A percentile compares a stretch with the other conserved stretches of the same genome.
These are phyloP conservation scores for Venturia oleaginea DNA, from an alignment of 2,329 filamentous ascomycete species.

Conservation along the genomic window DNA sequence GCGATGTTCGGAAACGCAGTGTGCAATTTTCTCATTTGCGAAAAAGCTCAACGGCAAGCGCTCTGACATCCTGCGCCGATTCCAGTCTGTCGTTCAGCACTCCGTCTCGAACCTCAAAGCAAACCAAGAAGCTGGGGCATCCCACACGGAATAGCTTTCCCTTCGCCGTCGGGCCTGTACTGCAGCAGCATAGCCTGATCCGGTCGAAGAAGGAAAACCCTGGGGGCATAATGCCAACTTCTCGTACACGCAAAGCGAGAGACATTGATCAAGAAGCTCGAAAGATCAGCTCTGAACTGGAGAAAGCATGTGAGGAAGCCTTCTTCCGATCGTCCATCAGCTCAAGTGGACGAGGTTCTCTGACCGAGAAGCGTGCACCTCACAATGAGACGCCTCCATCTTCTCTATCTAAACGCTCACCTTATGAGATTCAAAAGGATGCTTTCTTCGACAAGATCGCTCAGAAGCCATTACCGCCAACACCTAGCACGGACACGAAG, in stretches of 20 bases:
- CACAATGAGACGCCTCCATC: slow-evolving; percentile 45
- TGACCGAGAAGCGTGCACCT: slow-evolving; percentile 30
- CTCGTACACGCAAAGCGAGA: slow-evolving; percentile 2
- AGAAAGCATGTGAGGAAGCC: slow-evolving; percentile 84
- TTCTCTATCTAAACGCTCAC: slow-evolving; percentile 30
- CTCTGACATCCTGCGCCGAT: slow-evolving; percentile 24
- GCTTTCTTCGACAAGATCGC: slow-evolving; percentile 14
- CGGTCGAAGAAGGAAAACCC: slow-evolving; percentile 26
- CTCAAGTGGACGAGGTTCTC: slow-evolving; percentile 40
- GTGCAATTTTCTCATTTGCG: slow-evolving; percentile 54
- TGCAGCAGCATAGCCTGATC: slow-evolving; percentile 16
- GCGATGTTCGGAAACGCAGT: slow-evolving; percentile 47
- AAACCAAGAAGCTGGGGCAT: background rate
- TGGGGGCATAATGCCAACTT: background rate
- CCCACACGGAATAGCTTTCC: slow-evolving; percentile 22
- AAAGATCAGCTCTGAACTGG: slow-evolving; percentile 75
- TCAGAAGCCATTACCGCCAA: slow-evolving; percentile 35
- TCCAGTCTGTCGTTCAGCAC: slow-evolving; percentile 16
- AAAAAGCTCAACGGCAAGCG: slow-evolving; percentile 33
- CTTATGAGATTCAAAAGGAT: background rate
- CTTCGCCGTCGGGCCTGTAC: slow-evolving; percentile 14
- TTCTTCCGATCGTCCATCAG: slow-evolving; percentile 63
- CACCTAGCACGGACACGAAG: slow-evolving; percentile 25
- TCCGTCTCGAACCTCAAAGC: slow-evolving; percentile 20
- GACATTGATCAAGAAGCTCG: slow-evolving; percentile 66